Conservation (phyloP, 2,329 filamentous ascomycete species). For the Neopestalotiopsis sp. region DNA sequence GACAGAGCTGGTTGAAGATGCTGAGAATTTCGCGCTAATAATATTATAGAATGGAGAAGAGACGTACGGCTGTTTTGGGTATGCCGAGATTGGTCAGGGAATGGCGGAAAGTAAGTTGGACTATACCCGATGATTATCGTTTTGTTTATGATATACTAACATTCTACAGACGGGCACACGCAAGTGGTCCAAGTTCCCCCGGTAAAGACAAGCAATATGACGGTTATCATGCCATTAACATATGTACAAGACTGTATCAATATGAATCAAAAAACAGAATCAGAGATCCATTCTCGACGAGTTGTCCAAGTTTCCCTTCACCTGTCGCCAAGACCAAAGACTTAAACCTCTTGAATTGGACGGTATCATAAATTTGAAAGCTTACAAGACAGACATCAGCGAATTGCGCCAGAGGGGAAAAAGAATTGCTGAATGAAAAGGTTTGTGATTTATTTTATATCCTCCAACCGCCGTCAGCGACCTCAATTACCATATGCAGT, state of each 20-base stretch:
- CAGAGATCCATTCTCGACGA: not conserved
- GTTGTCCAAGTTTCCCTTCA: not conserved
- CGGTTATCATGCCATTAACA: slow-evolving; percentile 12
- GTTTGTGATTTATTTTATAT: not conserved
- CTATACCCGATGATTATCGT: not conserved
- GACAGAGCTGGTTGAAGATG: not conserved
- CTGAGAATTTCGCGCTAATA: not conserved
- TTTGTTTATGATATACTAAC: slow-evolving; percentile 29
- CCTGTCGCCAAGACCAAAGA: not conserved
- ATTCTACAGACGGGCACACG: slow-evolving; percentile 55
- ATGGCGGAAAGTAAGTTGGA: slow-evolving; percentile 84
- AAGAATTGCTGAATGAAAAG: not conserved
- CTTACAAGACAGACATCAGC: not conserved
- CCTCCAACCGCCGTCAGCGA: not conserved
- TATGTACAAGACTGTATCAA: slow-evolving; percentile 37
- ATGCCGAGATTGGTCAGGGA: slow-evolving; percentile 92
- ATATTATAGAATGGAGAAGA: slow-evolving; percentile 74
- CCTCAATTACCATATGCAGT: not conserved
- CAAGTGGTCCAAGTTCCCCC: slow-evolving; percentile 64
- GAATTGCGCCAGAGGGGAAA: not conserved
- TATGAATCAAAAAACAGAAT: slow-evolving; percentile 20
- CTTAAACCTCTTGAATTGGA: not conserved
- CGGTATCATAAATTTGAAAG: no score
- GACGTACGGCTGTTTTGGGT: slow-evolving; percentile 88
- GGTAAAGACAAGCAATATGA: slow-evolving; percentile 43